Percentiles rank a stretch among this genome's conserved stretches.
These are phyloP conservation scores for Annulohypoxylon moriforme DNA, from an alignment of 495 filamentous ascomycete species.

Conservation along the genomic window DNA sequence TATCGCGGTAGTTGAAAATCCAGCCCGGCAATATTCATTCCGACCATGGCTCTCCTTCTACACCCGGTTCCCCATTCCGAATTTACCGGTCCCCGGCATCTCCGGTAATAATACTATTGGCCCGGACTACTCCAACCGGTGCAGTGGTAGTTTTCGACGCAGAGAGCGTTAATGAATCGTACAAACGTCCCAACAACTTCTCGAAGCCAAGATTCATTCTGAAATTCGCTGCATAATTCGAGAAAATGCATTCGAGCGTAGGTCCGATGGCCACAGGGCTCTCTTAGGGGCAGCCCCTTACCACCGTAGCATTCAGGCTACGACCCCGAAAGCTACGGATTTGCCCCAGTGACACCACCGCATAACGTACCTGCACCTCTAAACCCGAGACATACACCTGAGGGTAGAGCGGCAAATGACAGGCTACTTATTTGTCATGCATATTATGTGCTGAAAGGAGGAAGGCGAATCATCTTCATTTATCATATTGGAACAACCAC, in stretches of 20 bases:
- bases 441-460: background rate
- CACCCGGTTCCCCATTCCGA: conserved; percentile 34
- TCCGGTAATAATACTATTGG: conserved; percentile 45
- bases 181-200: conserved; percentile 6
- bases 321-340: background rate
- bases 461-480: background rate
- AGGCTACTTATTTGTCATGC: conserved; percentile 6
- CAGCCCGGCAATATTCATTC: conserved; percentile 40
- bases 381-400: conserved; percentile 1
- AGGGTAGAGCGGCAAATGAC: background rate
- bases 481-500: background rate
- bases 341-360: background rate
- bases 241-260: background rate
- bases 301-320: background rate
- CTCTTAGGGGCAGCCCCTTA: background rate
- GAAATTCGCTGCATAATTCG: background rate
- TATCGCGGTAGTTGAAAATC: conserved; percentile 37
- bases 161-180: conserved; percentile 10
- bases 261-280: background rate
- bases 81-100: conserved; percentile 43
- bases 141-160: conserved; percentile 11
- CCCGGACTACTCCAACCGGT: conserved; percentile 36
- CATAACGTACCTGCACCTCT: background rate
- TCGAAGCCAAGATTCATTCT: background rate
- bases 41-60: conserved; percentile 27